These are phyloP conservation scores for Brasenia schreberi DNA, from an alignment of 164 flowering plant species.

Conservation along the genomic window DNA sequence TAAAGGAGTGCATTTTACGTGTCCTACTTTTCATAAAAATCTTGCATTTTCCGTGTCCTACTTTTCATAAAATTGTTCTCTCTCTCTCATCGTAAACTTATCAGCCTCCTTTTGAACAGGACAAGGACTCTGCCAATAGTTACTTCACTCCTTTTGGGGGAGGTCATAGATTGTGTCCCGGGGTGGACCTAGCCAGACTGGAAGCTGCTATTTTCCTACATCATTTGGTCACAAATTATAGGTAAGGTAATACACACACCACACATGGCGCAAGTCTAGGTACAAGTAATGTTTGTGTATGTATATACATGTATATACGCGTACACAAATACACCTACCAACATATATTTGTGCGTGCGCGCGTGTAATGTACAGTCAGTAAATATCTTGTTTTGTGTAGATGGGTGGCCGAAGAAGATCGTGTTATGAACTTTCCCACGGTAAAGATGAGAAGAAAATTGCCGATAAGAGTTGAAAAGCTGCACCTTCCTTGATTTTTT, in stretches of 20 bases:
- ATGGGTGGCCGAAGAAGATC: conserved; percentile 84
- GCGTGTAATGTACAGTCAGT: neutral
- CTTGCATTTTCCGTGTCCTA: neutral
- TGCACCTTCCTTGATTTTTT: neutral
- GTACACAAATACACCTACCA: too few species aligned
- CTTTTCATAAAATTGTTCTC: neutral
- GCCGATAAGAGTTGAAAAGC: conserved; percentile 49
- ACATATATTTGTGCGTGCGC: neutral
- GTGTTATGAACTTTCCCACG: conserved; percentile 73
- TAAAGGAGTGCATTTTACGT: too few species aligned
- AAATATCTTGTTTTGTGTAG: conserved; percentile 8
- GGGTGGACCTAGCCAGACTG: conserved; percentile 80
- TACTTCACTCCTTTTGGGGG: conserved; percentile 96
- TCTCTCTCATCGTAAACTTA: neutral
- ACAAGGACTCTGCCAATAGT: conserved; percentile 36
- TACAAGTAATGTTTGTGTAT: too few species aligned
- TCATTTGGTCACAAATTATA: conserved; percentile 50
- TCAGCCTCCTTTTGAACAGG: conserved; percentile 19
- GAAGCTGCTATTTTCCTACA: conserved; percentile 92
- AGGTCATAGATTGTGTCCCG: conserved; percentile 93
- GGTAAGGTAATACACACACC: neutral
- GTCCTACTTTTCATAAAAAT: too few species aligned
- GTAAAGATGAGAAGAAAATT: conserved; percentile 72
- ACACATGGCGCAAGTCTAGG: neutral
- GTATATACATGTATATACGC: neutral